phyloP scores from a whole-genome alignment of 2,329 filamentous ascomycete genomes.

The Fusarium austroafricanum region DNA sequence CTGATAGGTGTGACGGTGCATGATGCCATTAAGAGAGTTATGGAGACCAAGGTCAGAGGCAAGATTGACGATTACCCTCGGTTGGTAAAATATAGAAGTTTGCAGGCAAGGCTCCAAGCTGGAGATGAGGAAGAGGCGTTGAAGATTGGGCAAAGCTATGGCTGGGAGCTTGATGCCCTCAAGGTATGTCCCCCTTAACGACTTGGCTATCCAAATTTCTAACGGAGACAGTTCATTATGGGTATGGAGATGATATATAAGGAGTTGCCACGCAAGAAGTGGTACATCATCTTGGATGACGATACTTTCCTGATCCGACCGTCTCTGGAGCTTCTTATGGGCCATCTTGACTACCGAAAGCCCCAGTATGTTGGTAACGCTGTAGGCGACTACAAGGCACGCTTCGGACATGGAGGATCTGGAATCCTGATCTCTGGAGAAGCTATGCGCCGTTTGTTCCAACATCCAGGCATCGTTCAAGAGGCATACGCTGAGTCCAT shows the following conservation, averaged over 20 bases:
- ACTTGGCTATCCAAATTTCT: conserved; percentile 5
- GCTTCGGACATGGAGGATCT: conserved; percentile 69
- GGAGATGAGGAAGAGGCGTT: conserved; percentile 54
- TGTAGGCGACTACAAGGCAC: conserved; percentile 65
- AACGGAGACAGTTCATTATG: conserved; percentile 61
- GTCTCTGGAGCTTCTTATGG: conserved; percentile 61
- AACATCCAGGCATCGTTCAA: conserved; percentile 56
- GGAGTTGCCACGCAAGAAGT: conserved; percentile 65
- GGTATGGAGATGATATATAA: conserved; percentile 65
- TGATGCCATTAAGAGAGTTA: conserved; percentile 56
- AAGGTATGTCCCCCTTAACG: conserved; percentile 53
- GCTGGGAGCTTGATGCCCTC: conserved; percentile 63
- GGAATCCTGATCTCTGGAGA: conserved; percentile 64
- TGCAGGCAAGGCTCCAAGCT: conserved; percentile 53
- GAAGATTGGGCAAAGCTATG: conserved; percentile 53
- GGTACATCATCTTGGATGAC: conserved; percentile 69
- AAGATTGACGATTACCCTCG: conserved; percentile 49
- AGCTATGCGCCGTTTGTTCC: conserved; percentile 61
- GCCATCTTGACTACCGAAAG: conserved; percentile 59
- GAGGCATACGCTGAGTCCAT: conserved; percentile 61
- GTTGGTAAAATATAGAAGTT: conserved; percentile 55
- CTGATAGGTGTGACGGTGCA: conserved; percentile 53
- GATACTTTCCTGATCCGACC: conserved; percentile 66
- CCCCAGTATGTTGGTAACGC: conserved; percentile 67
- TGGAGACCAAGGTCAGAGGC: conserved; percentile 47